phyloP scores from a whole-genome alignment of 2,329 filamentous ascomycete species.

The Claviceps quebecensis region DNA sequence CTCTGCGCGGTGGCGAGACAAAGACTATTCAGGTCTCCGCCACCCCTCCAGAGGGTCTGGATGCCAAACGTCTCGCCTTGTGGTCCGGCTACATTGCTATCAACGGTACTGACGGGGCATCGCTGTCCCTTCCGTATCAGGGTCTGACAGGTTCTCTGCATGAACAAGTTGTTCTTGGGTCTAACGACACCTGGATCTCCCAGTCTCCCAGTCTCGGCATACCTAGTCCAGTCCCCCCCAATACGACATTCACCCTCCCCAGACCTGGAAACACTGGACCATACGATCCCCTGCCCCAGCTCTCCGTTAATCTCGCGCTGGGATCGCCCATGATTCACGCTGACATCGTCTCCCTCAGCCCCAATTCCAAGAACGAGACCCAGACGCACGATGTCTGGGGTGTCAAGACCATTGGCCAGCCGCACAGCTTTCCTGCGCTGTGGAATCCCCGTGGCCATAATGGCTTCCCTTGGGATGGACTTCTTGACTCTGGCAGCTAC shows the following conservation, averaged over 20 bases:
- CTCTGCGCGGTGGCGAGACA: conserved; percentile 1
- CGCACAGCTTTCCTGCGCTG: conserved; percentile 26
- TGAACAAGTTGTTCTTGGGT: conserved; percentile 11
- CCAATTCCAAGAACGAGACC: conserved; percentile 9
- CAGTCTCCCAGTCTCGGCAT: conserved; percentile 17
- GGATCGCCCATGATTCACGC: conserved; percentile 30
- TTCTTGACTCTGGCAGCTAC: conserved; percentile 30
- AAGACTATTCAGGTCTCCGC: conserved; percentile 5
- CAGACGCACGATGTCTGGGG: conserved; percentile 21
- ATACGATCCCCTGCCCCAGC: conserved; percentile 21
- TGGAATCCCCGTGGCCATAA: conserved; percentile 13
- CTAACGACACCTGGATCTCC: conserved; percentile 15
- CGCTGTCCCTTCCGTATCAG: conserved; percentile 26
- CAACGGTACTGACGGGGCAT: conserved; percentile 24
- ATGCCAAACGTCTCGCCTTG: conserved; percentile 5
- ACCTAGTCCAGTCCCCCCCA: conserved; percentile 13
- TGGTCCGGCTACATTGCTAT: conserved; percentile 8
- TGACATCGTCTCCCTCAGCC: conserved; percentile 28
- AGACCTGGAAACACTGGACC: conserved; percentile 22
- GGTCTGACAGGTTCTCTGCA: conserved; percentile 24
- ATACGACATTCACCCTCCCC: conserved; percentile 28
- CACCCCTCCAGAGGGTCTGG: background rate
- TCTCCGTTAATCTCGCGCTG: conserved; percentile 28
- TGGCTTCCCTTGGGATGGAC: conserved; percentile 28
- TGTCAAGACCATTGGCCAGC: conserved; percentile 27